Conservation (phyloP, 2,329 filamentous ascomycete genomes). For the Fusarium globosum region DNA sequence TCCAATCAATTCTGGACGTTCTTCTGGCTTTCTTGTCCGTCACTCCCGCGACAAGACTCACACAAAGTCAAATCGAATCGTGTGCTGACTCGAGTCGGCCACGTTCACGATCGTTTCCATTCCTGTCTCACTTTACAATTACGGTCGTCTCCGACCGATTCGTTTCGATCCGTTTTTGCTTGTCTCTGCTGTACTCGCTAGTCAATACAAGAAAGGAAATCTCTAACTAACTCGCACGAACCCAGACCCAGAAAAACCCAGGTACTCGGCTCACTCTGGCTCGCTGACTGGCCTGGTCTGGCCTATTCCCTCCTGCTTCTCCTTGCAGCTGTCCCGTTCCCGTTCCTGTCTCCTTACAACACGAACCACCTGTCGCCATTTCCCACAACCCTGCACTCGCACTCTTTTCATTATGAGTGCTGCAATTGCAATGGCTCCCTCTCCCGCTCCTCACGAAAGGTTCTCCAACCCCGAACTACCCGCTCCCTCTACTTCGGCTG, state of each 20-base stretch:
- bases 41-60: conserved; percentile 9
- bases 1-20: conserved; percentile 17
- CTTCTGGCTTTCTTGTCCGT: conserved; percentile 9
- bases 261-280: conserved; percentile 34
- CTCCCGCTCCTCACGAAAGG: conserved; percentile 74
- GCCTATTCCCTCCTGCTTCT: conserved; percentile 10
- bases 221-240: conserved; percentile 36
- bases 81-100: conserved; percentile 28
- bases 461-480: conserved; percentile 65
- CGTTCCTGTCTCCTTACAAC: conserved; percentile 21
- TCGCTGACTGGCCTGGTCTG: conserved; percentile 30
- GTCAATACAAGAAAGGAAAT: conserved; percentile 31
- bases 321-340: conserved; percentile 31
- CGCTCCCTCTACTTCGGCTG: conserved; percentile 50
- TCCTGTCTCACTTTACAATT: conserved; percentile 38
- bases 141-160: conserved; percentile 34
- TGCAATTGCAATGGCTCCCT: conserved; percentile 75
- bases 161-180: conserved; percentile 29
- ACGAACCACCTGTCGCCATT: conserved; percentile 31
- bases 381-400: conserved; percentile 30
- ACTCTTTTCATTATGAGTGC: conserved; percentile 68
- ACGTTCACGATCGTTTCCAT: conserved; percentile 32
- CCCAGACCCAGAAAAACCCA: conserved; percentile 43
- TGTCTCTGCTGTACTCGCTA: neutral
- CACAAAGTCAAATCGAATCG: conserved; percentile 10